phyloP scores from a whole-genome alignment of 306 rosid genomes.

The Castanospermum australe region DNA sequence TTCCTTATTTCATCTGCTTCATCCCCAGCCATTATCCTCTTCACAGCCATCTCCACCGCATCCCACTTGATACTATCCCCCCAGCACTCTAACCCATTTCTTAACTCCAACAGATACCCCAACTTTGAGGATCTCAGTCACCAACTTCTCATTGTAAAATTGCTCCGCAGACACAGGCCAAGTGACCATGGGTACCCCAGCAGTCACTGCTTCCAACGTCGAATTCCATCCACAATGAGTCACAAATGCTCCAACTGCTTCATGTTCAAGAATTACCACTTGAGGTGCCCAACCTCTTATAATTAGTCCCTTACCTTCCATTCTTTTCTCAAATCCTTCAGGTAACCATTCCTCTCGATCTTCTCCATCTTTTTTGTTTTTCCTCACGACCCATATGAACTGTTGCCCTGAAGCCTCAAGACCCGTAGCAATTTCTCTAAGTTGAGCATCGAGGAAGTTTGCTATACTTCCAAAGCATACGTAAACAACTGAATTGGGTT shows the following conservation, averaged over 20 bases:
- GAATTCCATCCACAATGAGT: slow-evolving; percentile 42
- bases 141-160: slow-evolving; percentile 41
- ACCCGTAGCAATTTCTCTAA: slow-evolving; percentile 2
- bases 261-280: neutral
- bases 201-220: slow-evolving; percentile 30
- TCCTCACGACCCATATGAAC: slow-evolving; percentile 28
- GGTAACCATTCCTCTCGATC: neutral
- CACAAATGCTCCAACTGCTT: neutral
- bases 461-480: slow-evolving; percentile 22
- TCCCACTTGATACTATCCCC: neutral
- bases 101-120: slow-evolving; percentile 29
- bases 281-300: slow-evolving; percentile 5
- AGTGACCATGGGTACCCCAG: slow-evolving; percentile 20
- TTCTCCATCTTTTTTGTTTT: neutral
- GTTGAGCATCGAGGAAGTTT: neutral
- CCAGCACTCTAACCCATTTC: neutral
- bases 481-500: slow-evolving; percentile 19
- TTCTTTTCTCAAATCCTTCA: neutral
- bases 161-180: slow-evolving; percentile 39
- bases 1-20: slow-evolving; percentile 20
- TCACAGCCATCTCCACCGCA: neutral
- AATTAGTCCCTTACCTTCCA: neutral
- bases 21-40: neutral
- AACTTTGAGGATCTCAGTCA: slow-evolving; percentile 20
- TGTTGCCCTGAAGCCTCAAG: slow-evolving; percentile 10